Conservation (phyloP, 1,284 basidiomycete genomes). For the Flammula alnicola region DNA sequence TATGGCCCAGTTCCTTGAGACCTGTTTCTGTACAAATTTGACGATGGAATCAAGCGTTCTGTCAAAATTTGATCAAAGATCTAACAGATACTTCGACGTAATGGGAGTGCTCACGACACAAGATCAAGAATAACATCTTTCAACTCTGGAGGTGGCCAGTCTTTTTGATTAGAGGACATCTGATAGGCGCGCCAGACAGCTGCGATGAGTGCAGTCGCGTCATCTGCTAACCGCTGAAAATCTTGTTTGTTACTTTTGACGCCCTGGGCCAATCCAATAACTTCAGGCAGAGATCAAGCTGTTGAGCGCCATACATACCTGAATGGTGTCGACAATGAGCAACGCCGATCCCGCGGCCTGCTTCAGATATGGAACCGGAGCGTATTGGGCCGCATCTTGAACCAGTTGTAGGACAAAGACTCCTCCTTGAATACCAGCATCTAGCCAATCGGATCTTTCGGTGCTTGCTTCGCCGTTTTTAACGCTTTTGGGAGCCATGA, state of each 20-base stretch:
- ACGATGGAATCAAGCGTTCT: slow-evolving; percentile 13
- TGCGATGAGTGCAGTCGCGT: slow-evolving; percentile 14
- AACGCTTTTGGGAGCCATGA: too few relatives aligned
- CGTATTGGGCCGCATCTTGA: slow-evolving; percentile 10
- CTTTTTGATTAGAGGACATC: slow-evolving; percentile 7
- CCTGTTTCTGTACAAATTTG: slow-evolving; percentile 5
- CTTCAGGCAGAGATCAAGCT: not conserved
- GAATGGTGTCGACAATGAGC: slow-evolving; percentile 12
- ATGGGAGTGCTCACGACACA: slow-evolving; percentile 2
- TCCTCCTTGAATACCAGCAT: slow-evolving; percentile 10
- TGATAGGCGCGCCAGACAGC: slow-evolving; percentile 16
- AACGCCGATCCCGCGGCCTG: slow-evolving; percentile 16
- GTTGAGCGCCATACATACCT: slow-evolving; percentile 9
- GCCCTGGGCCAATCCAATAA: not conserved
- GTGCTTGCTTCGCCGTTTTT: too few relatives aligned
- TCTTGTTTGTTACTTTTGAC: slow-evolving; percentile 22
- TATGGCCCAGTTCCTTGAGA: not conserved
- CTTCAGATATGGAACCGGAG: slow-evolving; percentile 19
- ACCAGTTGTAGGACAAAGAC: slow-evolving; percentile 13
- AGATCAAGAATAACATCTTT: slow-evolving; percentile 6
- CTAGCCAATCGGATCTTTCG: slow-evolving; percentile 2
- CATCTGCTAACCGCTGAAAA: slow-evolving; percentile 15
- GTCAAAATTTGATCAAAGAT: not conserved
- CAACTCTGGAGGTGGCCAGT: slow-evolving; percentile 13
- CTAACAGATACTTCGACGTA: too few relatives aligned